Conservation (phyloP, 768 basidiomycete species). For the Suillus hirtellus region DNA sequence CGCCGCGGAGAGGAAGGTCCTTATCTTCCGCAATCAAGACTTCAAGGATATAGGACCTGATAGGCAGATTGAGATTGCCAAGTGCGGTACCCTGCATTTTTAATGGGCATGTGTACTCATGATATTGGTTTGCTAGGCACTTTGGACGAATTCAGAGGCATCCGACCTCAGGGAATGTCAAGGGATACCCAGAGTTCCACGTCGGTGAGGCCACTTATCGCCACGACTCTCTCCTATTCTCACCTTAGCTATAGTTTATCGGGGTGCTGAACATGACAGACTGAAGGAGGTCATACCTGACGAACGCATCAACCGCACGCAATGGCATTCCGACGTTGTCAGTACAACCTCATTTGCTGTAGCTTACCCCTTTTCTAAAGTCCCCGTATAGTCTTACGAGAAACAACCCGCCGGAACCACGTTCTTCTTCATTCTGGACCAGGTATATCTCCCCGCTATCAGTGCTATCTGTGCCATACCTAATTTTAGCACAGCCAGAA, state of each 20-base stretch:
- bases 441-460: conserved; percentile 23
- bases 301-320: conserved; percentile 42
- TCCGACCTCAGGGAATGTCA: conserved; percentile 51
- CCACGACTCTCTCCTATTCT: neutral
- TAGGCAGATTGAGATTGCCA: conserved; percentile 52
- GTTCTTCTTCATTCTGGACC: conserved; percentile 57
- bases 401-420: conserved; percentile 56
- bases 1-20: conserved; percentile 52
- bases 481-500: conserved; percentile 27
- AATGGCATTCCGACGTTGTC: conserved; percentile 60
- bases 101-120: neutral
- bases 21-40: conserved; percentile 61
- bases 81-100: conserved; percentile 23
- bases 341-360: conserved; percentile 18
- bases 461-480: neutral
- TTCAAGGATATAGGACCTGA: conserved; percentile 59
- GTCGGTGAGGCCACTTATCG: conserved; percentile 40
- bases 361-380: neutral
- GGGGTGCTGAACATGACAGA: conserved; percentile 44
- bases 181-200: conserved; percentile 60
- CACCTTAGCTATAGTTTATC: conserved; percentile 41
- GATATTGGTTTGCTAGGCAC: conserved; percentile 28
- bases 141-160: conserved; percentile 49
- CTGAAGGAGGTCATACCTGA: conserved; percentile 45
- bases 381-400: conserved; percentile 46